Evolutionary conservation across 106 monocot species (phyloP), one percentile per base, ranked within the genome.

Genomic region (Chionographis japonica): DNA sequence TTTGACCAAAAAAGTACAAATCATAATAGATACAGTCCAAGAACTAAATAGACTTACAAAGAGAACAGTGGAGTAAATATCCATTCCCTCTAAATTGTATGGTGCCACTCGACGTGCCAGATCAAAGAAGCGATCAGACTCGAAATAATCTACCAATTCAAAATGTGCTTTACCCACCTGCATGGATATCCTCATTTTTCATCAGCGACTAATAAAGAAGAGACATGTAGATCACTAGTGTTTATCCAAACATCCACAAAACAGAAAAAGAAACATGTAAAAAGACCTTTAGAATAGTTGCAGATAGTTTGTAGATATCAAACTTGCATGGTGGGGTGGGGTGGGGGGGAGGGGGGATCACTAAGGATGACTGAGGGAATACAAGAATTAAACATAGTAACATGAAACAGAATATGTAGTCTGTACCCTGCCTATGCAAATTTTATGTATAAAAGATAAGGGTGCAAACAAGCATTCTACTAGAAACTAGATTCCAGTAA

Each of bases 141-240:
- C 92, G 73, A 85, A 81, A 85, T 89, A 87, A 69, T 97, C 85
- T 35, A 92, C 84, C 76, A 97, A 57, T 70, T 92, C 97, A 83
- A 86, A 92, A 79, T 92, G 77, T 59, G 87, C 82, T 83, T 86
- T 97, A 19, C 97, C 97, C 59, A 97, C 89, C 95, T 97, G 83
- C 68, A 88, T 52, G 18, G 7, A 70, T 12, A 36, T 54, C 10
- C 9, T 40, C 36, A 50, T 19, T 35, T 50, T 12, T 27, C 15
- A 54, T 27, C 20, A 58, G 19, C 11, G 4, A 39, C 35, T 19
- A 64, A 64, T 20, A 17, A 10, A 18, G 64, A 19, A 46, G 2
- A 27, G 27, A 27, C 27, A 27, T 27, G 27, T 0, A 27, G 27
- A 27, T 27, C 27, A 27, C 27, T 27, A 27, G 27, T 27, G 27